Percentiles rank a stretch among this genome's conserved stretches.
Evolutionary conservation across 2,329 filamentous ascomycete species (phyloP).

Genomic region (Teratosphaeria destructans): DNA sequence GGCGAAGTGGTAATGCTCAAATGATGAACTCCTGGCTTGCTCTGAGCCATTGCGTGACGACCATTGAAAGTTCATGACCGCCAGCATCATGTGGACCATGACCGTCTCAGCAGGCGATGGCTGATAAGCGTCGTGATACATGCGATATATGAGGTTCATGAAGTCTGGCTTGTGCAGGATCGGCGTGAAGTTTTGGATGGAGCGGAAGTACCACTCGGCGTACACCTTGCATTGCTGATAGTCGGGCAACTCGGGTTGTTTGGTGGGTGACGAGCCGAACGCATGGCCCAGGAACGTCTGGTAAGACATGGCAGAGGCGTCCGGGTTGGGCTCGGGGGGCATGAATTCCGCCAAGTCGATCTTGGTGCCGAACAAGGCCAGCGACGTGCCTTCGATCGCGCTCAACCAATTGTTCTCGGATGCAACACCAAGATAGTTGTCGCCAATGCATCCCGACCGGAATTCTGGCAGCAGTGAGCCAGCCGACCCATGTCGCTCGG

Average conservation of each 20-base stretch:
- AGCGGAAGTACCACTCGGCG: constrained; percentile 64
- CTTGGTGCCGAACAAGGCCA: constrained; percentile 70
- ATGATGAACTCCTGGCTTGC: constrained; percentile 53
- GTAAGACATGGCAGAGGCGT: constrained; percentile 53
- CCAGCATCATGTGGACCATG: constrained; percentile 68
- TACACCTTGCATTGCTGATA: constrained; percentile 57
- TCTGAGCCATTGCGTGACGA: constrained; percentile 54
- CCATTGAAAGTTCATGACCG: constrained; percentile 67
- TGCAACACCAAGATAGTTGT: constrained; percentile 57
- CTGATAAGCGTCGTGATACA: constrained; percentile 61
- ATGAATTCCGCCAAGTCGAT: constrained; percentile 69
- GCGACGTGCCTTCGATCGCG: constrained; percentile 62
- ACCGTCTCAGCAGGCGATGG: constrained; percentile 56
- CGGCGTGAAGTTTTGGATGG: constrained; percentile 61
- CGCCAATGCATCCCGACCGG: constrained; percentile 39
- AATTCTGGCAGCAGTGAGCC: constrained; percentile 33
- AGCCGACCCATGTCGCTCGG: constrained; percentile 7
- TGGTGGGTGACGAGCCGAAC: constrained; percentile 45
- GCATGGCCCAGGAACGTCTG: constrained; percentile 57
- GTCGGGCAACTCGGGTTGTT: constrained; percentile 49
- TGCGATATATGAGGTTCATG: constrained; percentile 53
- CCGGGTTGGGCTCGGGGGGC: constrained; percentile 54
- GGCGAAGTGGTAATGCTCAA: constrained; percentile 69
- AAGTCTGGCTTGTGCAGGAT: constrained; percentile 69
- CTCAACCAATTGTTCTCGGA: constrained; percentile 56